phyloP scores from a whole-genome alignment of 1,139 yeast species.

The Lodderomyces pseudojiufengensis region DNA sequence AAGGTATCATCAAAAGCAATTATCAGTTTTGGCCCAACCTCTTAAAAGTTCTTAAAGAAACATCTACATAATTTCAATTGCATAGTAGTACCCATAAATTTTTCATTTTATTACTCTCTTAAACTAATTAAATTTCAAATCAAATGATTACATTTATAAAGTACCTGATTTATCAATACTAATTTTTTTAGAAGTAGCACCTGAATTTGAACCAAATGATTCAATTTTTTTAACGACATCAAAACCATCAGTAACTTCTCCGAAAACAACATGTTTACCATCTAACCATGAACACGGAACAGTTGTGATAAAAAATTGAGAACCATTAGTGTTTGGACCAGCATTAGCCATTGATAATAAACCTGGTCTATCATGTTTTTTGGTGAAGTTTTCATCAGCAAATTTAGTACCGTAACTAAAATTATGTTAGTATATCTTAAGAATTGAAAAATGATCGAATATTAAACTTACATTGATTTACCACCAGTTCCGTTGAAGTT shows the following conservation, averaged over 20 bases:
- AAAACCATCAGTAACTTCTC: conserved; percentile 89
- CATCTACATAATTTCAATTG: too few species aligned
- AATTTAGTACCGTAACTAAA: conserved; percentile 80
- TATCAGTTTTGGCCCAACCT: too few species aligned
- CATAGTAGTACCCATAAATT: too few species aligned
- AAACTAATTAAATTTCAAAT: too few species aligned
- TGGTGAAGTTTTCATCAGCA: conserved; percentile 90
- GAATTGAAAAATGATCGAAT: too few species aligned
- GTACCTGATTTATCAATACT: conserved; percentile 84
- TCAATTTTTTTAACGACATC: conserved; percentile 93
- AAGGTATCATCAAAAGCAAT: too few species aligned
- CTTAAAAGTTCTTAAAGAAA: too few species aligned
- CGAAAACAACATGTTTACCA: conserved; percentile 98
- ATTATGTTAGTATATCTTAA: too few species aligned
- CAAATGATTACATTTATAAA: conserved; percentile 41
- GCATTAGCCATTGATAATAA: conserved; percentile 98
- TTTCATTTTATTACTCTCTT: too few species aligned
- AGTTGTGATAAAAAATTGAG: conserved; percentile 98
- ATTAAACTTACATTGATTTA: too few species aligned
- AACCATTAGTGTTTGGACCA: conserved; percentile 99
- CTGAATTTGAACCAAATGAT: conserved; percentile 76
- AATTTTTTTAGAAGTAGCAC: conserved; percentile 77
- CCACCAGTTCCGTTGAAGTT: conserved; percentile 96
- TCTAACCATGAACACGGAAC: conserved; percentile 96
- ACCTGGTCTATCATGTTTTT: conserved; percentile 89